Evolutionary conservation across 2,329 filamentous ascomycete genomes (phyloP), one percentile per base, ranked within the genome.

Genomic region (Sarocladiaceae sp.): DNA sequence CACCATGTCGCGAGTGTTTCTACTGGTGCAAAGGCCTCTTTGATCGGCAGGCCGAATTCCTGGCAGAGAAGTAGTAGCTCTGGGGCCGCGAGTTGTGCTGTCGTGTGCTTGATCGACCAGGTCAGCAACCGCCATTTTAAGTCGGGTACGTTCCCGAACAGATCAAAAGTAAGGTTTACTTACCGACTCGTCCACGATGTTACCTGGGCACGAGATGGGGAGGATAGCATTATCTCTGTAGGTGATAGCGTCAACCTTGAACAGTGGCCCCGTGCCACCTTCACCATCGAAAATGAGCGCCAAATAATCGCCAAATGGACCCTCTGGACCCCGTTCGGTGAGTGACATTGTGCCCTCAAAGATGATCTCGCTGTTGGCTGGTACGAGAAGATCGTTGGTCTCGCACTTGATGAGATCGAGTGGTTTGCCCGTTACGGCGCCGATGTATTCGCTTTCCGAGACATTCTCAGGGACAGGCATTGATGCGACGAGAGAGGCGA

Each of bases 331-430:
- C 0, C 58, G 72, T 40, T 78, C 71, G 0, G 68, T 68, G 4
- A 72, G 62, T 0, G 74, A 79, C 13, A 74, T 55, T 0, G 67
- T 71, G 2, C 77, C 77, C 52, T 80, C 76, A 2, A 80, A 60
- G 0, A 80, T 71, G 48, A 80, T 79, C 56, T 80, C 77, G 0
- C 65, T 59, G 52, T 70, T 76, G 0, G 77, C 76, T 0, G 77
- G 77, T 1, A 80, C 75, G 3, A 66, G 58, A 0, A 80, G 58
- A 22, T 71, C 65, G 52, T 75, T 80, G 0, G 70, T 75, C n/a
- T 79, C 76, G 52, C 76, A 79, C 56, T 78, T 79, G 31, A 76
- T 71, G 0, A 80, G 56, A 28, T 79, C 71, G 5, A 79, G 52
- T 0, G 76, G 62, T 0, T 60, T 54, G 2, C 76, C 75, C 1